Base-by-base conservation (phyloP, 805 yeast species). In the Teunomyces gatunensis region DNA sequence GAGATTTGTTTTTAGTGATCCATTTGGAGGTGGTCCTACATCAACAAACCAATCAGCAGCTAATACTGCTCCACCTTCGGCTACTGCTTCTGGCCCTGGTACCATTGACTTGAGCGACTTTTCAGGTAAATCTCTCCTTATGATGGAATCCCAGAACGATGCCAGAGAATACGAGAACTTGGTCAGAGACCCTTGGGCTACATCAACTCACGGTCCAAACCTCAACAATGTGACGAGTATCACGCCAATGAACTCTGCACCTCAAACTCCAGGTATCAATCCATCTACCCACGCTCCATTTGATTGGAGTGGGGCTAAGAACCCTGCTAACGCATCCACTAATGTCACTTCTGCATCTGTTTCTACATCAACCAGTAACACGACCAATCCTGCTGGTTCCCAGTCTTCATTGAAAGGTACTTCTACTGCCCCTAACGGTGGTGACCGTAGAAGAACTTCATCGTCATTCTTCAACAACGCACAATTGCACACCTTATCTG, bases 1-100 rank as follows among this genome's bases (percentile, higher is more conserved):
- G n/a, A 73, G 89, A 54, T 84, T 85, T 57, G 71, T 85, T 33
- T 85, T 85, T 59, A 78, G 84, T 54, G 89, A 84, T 59, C 88
- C 89, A 7, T 72, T 72, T 48, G 49, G 61, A 3, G 56, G 56
- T 6, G 51, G 49, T 20, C 51, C 47, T 39, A 32, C 27, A 20
- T 13, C 27, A 23, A 17, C 46, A 9, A 42, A 40, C 25, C 37
- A 32, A 13, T 9, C 39, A 3, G 37, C 37, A 9, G 15, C 35
- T 29, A 28, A 18, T 50, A 47, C 20, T 50, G 34, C 41, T 5
- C 18, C 41, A 20, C 30, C 45, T 29, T 27, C 49, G 20, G 49
- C 41, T 1, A 11, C 48, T 12, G 44, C 54, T 29, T 12, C 37
- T 25, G 45, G 41, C 6, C 48, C 48, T 41, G 47, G 74, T 10